Evolutionary conservation across 1,284 basidiomycete species (phyloP).

Genomic region (Pholiota adiposa): DNA sequence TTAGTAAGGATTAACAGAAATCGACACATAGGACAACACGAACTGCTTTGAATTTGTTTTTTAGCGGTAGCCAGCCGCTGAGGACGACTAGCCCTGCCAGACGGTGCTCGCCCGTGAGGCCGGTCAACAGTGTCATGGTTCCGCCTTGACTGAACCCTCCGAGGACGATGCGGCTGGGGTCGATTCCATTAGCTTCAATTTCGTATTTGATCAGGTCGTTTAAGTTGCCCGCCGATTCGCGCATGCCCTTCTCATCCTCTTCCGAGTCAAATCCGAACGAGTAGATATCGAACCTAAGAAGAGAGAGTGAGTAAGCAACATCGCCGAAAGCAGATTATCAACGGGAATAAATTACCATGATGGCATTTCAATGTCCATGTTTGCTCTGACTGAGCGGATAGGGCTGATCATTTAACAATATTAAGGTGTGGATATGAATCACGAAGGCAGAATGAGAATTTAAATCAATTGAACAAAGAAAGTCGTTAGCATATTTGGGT

Average conservation of each 20-base stretch:
- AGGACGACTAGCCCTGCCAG: constrained; percentile 76
- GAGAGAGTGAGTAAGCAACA: constrained; percentile 11
- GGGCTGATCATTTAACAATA: constrained; percentile 44
- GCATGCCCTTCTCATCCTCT: constrained; percentile 80
- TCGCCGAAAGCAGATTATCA: constrained; percentile 6
- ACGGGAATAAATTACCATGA: constrained; percentile 57
- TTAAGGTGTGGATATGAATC: constrained; percentile 7
- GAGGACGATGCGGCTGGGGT: constrained; percentile 70
- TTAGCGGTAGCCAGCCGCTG: constrained; percentile 80
- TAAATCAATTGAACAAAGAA: constrained; percentile 3
- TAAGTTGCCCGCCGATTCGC: constrained; percentile 63
- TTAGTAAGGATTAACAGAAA: constrained; percentile 11
- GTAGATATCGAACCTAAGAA: constrained; percentile 76
- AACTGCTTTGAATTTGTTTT: constrained; percentile 66
- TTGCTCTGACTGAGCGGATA: constrained; percentile 64
- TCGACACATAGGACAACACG: constrained; percentile 13
- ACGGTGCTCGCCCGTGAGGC: constrained; percentile 68
- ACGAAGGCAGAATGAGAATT: constrained; percentile 8
- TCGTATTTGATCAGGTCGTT: constrained; percentile 77
- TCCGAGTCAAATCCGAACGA: constrained; percentile 63
- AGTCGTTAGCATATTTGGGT: constrained; percentile 7
- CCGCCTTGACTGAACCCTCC: constrained; percentile 92
- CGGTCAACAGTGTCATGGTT: constrained; percentile 77
- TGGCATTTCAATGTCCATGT: constrained; percentile 71
- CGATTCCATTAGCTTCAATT: constrained; percentile 66